A percentile compares a stretch with the other conserved stretches of the same genome.
Evolutionary conservation across 306 rosid genomes (phyloP).

Genomic region (Acmispon strigosus): DNA sequence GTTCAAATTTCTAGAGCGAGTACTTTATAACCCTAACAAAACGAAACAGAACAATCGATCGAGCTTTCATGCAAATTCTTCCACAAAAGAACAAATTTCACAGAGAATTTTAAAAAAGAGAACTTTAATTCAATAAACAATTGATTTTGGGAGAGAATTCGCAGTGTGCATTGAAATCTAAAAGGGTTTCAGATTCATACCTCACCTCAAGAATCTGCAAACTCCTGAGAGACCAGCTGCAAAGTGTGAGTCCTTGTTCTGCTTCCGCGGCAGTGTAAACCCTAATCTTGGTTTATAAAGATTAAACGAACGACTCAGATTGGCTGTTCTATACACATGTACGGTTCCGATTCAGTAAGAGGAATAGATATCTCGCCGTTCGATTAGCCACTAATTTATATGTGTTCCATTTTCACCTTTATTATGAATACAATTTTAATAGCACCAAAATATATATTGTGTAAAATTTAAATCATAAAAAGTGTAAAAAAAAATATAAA

Average conservation of each 20-base stretch:
- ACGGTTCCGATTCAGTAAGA: neutral
- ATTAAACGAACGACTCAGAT: slow-evolving; percentile 7
- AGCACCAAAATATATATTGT: too few relatives aligned
- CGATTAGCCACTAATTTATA: neutral
- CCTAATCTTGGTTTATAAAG: slow-evolving; percentile 8
- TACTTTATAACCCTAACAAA: neutral
- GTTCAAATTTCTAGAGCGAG: neutral
- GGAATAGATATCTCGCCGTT: neutral
- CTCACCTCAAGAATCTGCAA: slow-evolving; percentile 19
- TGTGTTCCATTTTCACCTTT: too few relatives aligned
- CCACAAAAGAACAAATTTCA: neutral
- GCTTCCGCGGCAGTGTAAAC: slow-evolving; percentile 8
- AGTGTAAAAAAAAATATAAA: too few relatives aligned
- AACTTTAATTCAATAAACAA: neutral
- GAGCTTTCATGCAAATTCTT: neutral
- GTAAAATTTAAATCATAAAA: too few relatives aligned
- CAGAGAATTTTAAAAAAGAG: neutral
- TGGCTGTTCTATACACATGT: neutral
- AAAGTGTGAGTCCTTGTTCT: neutral
- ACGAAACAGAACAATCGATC: neutral
- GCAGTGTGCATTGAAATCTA: neutral
- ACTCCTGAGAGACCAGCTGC: slow-evolving; percentile 6
- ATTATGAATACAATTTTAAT: too few relatives aligned
- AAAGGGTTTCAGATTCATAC: neutral
- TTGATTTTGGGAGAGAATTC: neutral